These are phyloP conservation scores for Spiromastix sp. DNA, from an alignment of 2,329 filamentous ascomycete species.

Conservation along the genomic window DNA sequence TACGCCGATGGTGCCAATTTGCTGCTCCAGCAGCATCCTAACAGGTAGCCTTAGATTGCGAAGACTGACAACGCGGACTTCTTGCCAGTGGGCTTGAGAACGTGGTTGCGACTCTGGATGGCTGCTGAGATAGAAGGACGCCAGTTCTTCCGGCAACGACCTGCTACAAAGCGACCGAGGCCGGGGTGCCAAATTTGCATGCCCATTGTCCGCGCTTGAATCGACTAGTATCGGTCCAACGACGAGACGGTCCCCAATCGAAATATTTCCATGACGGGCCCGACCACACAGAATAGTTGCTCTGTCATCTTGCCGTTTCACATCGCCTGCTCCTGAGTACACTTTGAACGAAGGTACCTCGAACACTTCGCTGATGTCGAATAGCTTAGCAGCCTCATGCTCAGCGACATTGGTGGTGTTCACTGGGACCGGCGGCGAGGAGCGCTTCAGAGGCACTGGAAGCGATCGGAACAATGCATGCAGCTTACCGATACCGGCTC, in stretches of 20 bases:
- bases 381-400: slow-evolving; percentile 55
- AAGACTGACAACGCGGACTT: slow-evolving; percentile 71
- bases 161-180: slow-evolving; percentile 19
- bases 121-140: slow-evolving; percentile 21
- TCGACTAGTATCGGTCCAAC: slow-evolving; percentile 60
- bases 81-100: slow-evolving; percentile 64
- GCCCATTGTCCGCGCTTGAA: slow-evolving; percentile 30
- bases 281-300: slow-evolving; percentile 77
- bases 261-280: slow-evolving; percentile 66
- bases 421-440: slow-evolving; percentile 14
- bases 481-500: slow-evolving; percentile 66
- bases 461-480: slow-evolving; percentile 72
- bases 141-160: slow-evolving; percentile 24
- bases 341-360: slow-evolving; percentile 57
- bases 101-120: slow-evolving; percentile 41
- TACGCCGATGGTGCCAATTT: slow-evolving; percentile 83
- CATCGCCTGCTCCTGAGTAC: slow-evolving; percentile 29
- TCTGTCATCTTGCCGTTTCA: slow-evolving; percentile 35
- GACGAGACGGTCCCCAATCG: slow-evolving; percentile 65
- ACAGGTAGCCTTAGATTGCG: slow-evolving; percentile 82
- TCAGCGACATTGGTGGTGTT: slow-evolving; percentile 9
- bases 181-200: slow-evolving; percentile 14
- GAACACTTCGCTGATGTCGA: slow-evolving; percentile 88
- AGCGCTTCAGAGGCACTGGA: slow-evolving; percentile 52
- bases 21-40: slow-evolving; percentile 60